These are phyloP conservation scores for Aspergillus wentii DNA, from an alignment of 495 filamentous ascomycete species.

Conservation along the genomic window DNA sequence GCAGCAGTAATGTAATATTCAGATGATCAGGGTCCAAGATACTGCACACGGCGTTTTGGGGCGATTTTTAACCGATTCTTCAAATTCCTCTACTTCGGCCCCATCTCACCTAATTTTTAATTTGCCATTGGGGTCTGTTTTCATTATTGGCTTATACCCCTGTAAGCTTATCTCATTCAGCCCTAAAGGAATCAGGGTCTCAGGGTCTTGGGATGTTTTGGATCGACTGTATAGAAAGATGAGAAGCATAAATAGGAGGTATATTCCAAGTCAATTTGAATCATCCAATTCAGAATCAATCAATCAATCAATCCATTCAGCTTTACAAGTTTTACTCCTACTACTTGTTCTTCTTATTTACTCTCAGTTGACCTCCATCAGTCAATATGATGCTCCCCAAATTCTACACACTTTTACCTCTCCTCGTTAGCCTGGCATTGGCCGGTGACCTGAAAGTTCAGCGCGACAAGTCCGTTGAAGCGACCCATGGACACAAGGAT, in stretches of 20 bases:
- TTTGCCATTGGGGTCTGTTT: neutral
- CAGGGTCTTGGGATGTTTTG: neutral
- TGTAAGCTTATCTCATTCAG: neutral
- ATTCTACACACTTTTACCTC: neutral
- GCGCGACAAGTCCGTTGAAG: neutral
- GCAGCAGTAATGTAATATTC: neutral
- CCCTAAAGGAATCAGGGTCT: neutral
- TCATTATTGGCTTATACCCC: neutral
- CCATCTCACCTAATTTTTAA: neutral
- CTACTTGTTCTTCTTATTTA: too few species aligned
- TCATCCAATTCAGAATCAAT: neutral
- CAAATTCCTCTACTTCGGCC: neutral
- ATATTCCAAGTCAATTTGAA: neutral
- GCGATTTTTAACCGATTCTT: neutral
- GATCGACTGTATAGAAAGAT: neutral
- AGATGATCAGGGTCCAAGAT: neutral
- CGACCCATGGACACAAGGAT: neutral
- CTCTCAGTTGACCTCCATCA: neutral
- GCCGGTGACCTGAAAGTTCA: neutral
- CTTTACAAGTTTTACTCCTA: neutral
- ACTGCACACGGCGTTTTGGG: neutral
- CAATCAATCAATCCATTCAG: neutral
- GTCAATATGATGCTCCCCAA: neutral
- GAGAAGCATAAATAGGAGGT: conserved; percentile 1
- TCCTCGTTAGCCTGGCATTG: neutral